A percentile compares a stretch with the other conserved stretches of the same genome.
Conservation (phyloP, 768 basidiomycete species). For the Hericium erinaceus region DNA sequence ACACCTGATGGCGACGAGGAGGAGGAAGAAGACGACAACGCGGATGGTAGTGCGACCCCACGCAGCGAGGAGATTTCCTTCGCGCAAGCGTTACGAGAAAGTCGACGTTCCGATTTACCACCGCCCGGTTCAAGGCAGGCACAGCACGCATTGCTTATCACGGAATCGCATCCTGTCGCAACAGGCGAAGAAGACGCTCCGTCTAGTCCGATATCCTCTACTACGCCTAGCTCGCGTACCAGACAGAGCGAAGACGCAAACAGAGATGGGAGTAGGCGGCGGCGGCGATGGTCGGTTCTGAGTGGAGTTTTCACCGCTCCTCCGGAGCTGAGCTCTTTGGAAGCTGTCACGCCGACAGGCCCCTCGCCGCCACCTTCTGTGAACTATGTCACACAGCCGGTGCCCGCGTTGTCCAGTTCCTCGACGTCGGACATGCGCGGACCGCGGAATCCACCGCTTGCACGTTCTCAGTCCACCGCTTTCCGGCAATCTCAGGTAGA, state of each 20-base stretch:
- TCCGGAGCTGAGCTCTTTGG: conserved; percentile 10
- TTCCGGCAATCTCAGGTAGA: conserved; percentile 16
- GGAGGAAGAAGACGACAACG: conserved; percentile 18
- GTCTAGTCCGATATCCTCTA: conserved; percentile 36
- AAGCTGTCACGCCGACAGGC: conserved; percentile 21
- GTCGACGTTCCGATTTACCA: conserved; percentile 65
- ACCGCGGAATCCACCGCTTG: neutral
- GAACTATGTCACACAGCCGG: conserved; percentile 14
- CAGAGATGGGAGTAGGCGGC: conserved; percentile 30
- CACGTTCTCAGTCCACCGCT: neutral
- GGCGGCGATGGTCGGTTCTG: conserved; percentile 69
- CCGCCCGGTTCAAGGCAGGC: conserved; percentile 56
- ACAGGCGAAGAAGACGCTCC: conserved; percentile 34
- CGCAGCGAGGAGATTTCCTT: conserved; percentile 58
- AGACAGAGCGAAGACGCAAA: conserved; percentile 12
- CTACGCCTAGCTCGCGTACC: conserved; percentile 25
- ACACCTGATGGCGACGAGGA: conserved; percentile 27
- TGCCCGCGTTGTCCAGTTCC: neutral
- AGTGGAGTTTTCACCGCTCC: conserved; percentile 32
- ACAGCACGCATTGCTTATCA: conserved; percentile 62
- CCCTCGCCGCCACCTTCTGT: conserved; percentile 5
- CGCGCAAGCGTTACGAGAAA: conserved; percentile 67
- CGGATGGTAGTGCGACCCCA: conserved; percentile 15
- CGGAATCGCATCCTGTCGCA: conserved; percentile 29
- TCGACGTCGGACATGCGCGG: conserved; percentile 10